Evolutionary conservation across 805 yeast species (phyloP).

Genomic region (Candida caryicola): DNA sequence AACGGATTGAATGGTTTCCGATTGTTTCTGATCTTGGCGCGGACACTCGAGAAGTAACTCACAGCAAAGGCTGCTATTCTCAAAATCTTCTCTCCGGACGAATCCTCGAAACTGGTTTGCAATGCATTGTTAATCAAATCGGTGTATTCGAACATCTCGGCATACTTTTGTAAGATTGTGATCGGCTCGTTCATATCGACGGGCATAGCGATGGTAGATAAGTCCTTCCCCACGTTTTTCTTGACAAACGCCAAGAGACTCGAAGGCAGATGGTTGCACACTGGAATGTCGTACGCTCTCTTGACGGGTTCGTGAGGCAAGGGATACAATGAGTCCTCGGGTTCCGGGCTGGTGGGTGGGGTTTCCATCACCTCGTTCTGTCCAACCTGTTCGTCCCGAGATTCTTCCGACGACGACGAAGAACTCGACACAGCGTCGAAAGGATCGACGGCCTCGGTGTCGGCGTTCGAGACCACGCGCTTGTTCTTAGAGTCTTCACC

Average conservation of each 20-base stretch:
- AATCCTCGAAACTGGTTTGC: slow-evolving; percentile 38
- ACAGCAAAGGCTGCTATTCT: slow-evolving; percentile 81
- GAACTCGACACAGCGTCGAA: slow-evolving; percentile 19
- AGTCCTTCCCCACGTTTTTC: slow-evolving; percentile 89
- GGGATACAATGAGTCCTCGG: slow-evolving; percentile 56
- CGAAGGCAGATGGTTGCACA: slow-evolving; percentile 72
- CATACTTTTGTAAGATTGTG: slow-evolving; percentile 71
- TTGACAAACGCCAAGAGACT: slow-evolving; percentile 75
- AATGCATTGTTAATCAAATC: slow-evolving; percentile 62
- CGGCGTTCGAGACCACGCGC: slow-evolving; percentile 8
- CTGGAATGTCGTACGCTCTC: slow-evolving; percentile 58
- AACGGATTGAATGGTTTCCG: slow-evolving; percentile 95
- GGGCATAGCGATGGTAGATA: slow-evolving; percentile 86
- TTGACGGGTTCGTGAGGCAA: slow-evolving; percentile 49
- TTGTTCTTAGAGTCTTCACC: slow-evolving; percentile 4
- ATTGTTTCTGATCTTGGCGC: slow-evolving; percentile 70
- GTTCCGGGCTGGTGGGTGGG: slow-evolving; percentile 1
- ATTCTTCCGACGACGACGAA: slow-evolving; percentile 14
- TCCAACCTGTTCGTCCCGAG: slow-evolving; percentile 11
- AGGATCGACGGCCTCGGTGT: slow-evolving; percentile 16
- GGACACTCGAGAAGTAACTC: slow-evolving; percentile 63
- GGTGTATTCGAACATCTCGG: slow-evolving; percentile 79
- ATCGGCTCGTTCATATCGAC: slow-evolving; percentile 92
- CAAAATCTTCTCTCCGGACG: slow-evolving; percentile 57
- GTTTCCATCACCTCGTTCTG: not conserved